Evolutionary conservation across 2,329 filamentous ascomycete species (phyloP).

Genomic region (Calonectria multiphialidica): DNA sequence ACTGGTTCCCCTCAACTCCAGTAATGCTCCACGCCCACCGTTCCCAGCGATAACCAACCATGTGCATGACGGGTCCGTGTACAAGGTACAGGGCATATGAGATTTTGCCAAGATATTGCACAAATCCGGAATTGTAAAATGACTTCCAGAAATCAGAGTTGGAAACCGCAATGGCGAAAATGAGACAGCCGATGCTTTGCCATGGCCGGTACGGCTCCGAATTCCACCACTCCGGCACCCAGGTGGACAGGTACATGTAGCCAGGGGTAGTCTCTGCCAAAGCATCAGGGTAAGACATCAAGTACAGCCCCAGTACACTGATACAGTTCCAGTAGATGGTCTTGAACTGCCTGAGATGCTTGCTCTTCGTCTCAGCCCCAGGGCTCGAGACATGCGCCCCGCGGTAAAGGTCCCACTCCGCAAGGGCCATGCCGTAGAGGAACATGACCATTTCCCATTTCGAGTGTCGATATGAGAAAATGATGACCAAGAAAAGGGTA

Average conservation of each 20-base stretch:
- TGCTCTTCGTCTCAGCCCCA: conserved; percentile 29
- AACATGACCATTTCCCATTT: conserved; percentile 70
- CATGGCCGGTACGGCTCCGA: conserved; percentile 67
- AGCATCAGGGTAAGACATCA: conserved; percentile 56
- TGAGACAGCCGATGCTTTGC: conserved; percentile 64
- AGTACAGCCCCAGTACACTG: conserved; percentile 64
- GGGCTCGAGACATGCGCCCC: conserved; percentile 54
- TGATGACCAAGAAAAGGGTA: conserved; percentile 55
- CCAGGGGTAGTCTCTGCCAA: conserved; percentile 63
- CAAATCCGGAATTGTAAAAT: conserved; percentile 60
- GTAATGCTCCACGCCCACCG: conserved; percentile 61
- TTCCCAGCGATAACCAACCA: conserved; percentile 64
- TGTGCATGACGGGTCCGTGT: conserved; percentile 68
- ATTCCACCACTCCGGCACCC: conserved; percentile 63
- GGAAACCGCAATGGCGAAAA: conserved; percentile 64
- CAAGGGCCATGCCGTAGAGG: conserved; percentile 64
- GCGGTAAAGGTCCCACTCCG: conserved; percentile 65
- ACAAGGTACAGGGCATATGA: conserved; percentile 73
- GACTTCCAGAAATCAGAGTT: conserved; percentile 60
- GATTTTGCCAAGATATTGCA: conserved; percentile 71
- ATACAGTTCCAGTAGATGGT: conserved; percentile 53
- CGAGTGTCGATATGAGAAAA: conserved; percentile 60
- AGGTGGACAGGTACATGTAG: conserved; percentile 60
- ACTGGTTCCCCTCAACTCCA: conserved; percentile 59
- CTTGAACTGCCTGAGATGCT: conserved; percentile 16